Evolutionary conservation across 1,139 yeast species (phyloP), one percentile per base, ranked within the genome.

Genomic region (Kurtzmaniella natalensis): DNA sequence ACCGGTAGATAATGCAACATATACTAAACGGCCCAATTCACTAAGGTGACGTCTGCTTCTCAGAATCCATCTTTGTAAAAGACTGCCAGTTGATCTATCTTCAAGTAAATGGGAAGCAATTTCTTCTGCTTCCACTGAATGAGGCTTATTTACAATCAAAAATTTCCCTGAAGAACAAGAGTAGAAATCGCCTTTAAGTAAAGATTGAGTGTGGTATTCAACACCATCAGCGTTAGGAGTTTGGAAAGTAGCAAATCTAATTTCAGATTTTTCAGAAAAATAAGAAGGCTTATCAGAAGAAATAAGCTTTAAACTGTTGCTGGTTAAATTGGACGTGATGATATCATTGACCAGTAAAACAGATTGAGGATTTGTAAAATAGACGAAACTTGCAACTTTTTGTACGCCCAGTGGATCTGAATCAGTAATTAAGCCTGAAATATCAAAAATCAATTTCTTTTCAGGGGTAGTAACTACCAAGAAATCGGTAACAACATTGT

Each of bases 21-120:
- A 22, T 4, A 51, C 37, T 30, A 47, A 59, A 32, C 41, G 50
- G 1, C 71, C 71, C 17, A 68, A 45, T 32, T 62, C 68, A 9
- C 48, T 37, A 43, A 64, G 53, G 38, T 68, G 74, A 37, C 69
- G 54, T 29, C 45, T 43, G 16, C 52, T 41, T 45, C 72, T 51
- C 26, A 46, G 48, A 7, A 59, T 19, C 64, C 66, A 61, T 21
- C 61, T 52, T 4, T 45, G 29, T 8, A 61, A 30, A 7, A 60
- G 41, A 18, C 55, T 51, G 15, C 50, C 45, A 7, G 53, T 15
- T 13, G 22, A 17, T 22, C 32, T 44, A 27, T 62, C 64, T 24
- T 62, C 61, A 24, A 61, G 51, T 25, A 64, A 44, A 34, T 57
- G 59, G 32, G 60, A 59, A 8, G 53, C 60, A 31, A 56, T 56